phyloP scores from a whole-genome alignment of 164 flowering plant species.

The Litsea cubeba region DNA sequence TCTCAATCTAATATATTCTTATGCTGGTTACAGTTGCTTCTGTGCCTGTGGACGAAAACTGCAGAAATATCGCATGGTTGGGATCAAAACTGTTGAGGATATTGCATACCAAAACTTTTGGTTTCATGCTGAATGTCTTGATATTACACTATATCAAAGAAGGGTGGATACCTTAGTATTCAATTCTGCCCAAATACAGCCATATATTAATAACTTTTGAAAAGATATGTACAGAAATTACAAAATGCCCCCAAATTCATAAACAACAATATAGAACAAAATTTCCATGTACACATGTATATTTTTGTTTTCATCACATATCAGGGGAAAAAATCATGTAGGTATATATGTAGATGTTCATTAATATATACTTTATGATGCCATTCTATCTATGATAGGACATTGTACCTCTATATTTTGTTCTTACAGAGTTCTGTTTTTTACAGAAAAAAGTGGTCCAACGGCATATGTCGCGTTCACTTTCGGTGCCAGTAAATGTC shows the following conservation, averaged over 20 bases:
- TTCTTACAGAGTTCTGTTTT: slow-evolving; percentile 3
- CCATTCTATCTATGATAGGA: neutral
- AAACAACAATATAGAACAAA: neutral
- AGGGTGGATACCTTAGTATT: neutral
- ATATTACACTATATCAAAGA: no score
- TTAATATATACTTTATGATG: neutral
- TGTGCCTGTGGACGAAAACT: neutral
- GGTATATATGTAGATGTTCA: neutral
- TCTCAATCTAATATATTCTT: neutral
- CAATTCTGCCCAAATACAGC: neutral
- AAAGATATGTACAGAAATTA: neutral
- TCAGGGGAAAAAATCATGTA: neutral
- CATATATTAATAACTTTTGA: no score
- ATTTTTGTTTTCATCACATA: neutral
- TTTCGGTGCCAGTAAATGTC: slow-evolving; percentile 65
- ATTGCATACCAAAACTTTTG: neutral
- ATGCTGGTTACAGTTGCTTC: no score
- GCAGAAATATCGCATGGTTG: neutral
- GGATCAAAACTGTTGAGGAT: neutral
- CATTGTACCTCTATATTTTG: neutral
- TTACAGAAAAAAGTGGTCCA: slow-evolving; percentile 47
- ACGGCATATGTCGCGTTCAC: slow-evolving; percentile 65
- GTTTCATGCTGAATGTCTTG: neutral
- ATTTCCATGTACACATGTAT: neutral
- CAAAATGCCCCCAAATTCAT: neutral